Conservation (phyloP, 192 early-diverging fungal species). For the Linnemannia hyalina region DNA sequence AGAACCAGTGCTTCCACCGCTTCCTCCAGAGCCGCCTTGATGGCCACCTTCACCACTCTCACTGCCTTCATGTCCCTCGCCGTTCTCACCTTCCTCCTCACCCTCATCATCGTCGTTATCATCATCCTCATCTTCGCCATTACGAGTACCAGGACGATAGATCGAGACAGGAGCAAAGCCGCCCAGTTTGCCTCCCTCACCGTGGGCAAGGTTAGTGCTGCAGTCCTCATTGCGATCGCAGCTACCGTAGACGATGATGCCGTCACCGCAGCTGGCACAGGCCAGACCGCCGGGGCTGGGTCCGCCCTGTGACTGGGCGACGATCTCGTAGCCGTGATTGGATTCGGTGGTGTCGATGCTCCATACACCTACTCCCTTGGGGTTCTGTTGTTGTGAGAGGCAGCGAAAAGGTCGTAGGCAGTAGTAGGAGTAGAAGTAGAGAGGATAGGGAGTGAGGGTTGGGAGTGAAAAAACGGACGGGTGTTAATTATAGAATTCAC, state of each 20-base stretch:
- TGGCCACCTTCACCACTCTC: neutral
- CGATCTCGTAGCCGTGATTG: constrained; percentile 17
- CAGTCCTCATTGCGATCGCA: constrained; percentile 39
- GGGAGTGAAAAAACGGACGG: neutral
- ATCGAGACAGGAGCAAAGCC: constrained; percentile 36
- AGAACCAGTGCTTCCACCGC: neutral
- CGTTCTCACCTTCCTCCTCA: neutral
- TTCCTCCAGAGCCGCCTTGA: neutral
- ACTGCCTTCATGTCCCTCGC: neutral
- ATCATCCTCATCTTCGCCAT: constrained; percentile 33
- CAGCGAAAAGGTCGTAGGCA: neutral
- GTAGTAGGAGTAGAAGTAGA: neutral
- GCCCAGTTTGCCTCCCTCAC: constrained; percentile 2
- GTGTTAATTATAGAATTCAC: neutral
- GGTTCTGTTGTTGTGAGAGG: constrained; percentile 9
- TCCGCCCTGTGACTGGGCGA: constrained; percentile 21
- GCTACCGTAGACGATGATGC: constrained; percentile 48
- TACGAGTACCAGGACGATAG: constrained; percentile 20
- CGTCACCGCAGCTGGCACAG: constrained; percentile 45
- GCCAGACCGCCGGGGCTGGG: constrained; percentile 28
- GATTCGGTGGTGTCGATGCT: constrained; percentile 28
- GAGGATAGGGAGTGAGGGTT: neutral
- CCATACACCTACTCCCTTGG: constrained; percentile 38
- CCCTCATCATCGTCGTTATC: constrained; percentile 16
- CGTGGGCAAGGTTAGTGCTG: constrained; percentile 36